Conservation (phyloP, 2,329 filamentous ascomycete genomes). For the Ampelomyces quisqualis region DNA sequence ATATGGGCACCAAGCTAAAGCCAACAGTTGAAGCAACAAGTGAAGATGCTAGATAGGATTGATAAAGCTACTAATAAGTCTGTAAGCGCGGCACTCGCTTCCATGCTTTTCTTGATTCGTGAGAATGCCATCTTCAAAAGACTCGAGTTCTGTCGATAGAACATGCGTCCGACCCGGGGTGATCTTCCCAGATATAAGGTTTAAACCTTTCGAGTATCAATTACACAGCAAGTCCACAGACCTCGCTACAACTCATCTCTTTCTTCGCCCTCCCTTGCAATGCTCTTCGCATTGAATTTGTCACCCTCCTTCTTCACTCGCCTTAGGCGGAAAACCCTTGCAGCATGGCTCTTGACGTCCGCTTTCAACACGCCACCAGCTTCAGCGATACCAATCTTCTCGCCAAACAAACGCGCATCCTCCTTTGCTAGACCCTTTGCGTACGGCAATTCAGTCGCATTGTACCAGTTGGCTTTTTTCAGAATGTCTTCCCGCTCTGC, state of each 20-base stretch:
- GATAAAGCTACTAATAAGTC: no score
- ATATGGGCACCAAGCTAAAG: no score
- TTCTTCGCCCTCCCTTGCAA: conserved; percentile 21
- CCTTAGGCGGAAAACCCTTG: conserved; percentile 21
- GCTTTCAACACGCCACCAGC: conserved; percentile 21
- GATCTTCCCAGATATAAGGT: no score
- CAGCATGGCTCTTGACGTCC: conserved; percentile 23
- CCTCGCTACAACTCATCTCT: conserved; percentile 24
- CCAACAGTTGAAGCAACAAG: no score
- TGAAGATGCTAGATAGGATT: no score
- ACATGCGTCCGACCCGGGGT: no score
- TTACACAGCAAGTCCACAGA: no score
- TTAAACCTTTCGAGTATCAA: no score
- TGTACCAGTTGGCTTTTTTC: conserved; percentile 24
- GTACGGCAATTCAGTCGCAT: conserved; percentile 23
- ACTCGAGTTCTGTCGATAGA: no score
- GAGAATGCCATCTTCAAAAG: no score
- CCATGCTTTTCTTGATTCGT: no score
- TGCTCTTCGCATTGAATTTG: conserved; percentile 25
- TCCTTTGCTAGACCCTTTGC: conserved; percentile 19
- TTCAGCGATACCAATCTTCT: conserved; percentile 25
- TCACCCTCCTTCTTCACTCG: conserved; percentile 22
- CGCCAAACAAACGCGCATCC: conserved; percentile 23
- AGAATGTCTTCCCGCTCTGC: conserved; percentile 14
- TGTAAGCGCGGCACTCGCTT: no score